A percentile compares a stretch with the other conserved stretches of the same genome.
These are phyloP conservation scores for Adenanthera pavonina DNA, from an alignment of 306 rosid genomes.

Conservation along the genomic window DNA sequence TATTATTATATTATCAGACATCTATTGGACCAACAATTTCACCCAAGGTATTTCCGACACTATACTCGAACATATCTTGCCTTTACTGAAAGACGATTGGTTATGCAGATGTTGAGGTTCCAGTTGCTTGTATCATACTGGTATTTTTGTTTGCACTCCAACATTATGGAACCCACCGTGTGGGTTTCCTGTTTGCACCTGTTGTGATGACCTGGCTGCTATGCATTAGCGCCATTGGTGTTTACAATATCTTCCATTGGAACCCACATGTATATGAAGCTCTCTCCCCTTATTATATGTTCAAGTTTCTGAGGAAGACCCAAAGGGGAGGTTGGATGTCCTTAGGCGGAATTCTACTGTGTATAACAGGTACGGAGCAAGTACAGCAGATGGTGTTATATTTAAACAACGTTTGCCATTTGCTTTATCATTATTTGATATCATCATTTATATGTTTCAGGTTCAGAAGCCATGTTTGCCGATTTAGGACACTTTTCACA, in stretches of 20 bases:
- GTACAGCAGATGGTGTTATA: conserved; percentile 33
- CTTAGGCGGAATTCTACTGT: conserved; percentile 85
- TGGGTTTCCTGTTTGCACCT: conserved; percentile 90
- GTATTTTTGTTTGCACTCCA: conserved; percentile 84
- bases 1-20: not conserved
- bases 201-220: conserved; percentile 88
- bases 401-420: not conserved
- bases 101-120: conserved; percentile 91
- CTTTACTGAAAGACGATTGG: conserved; percentile 38
- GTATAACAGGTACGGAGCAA: conserved; percentile 83
- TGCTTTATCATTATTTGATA: conserved; percentile 38
- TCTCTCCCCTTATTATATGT: conserved; percentile 94
- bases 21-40: not conserved
- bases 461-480: conserved; percentile 99
- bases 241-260: conserved; percentile 86
- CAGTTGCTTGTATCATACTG: conserved; percentile 85
- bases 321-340: conserved; percentile 96
- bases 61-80: not conserved
- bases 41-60: not conserved
- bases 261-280: conserved; percentile 91
- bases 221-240: conserved; percentile 88
- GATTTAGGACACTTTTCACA: conserved; percentile 96
- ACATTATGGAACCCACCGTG: conserved; percentile 94
- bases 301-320: conserved; percentile 85
- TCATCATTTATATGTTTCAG: conserved; percentile 51